These are phyloP conservation scores for Aspergillus alliaceus DNA, from an alignment of 2,329 filamentous ascomycete species.

Conservation along the genomic window DNA sequence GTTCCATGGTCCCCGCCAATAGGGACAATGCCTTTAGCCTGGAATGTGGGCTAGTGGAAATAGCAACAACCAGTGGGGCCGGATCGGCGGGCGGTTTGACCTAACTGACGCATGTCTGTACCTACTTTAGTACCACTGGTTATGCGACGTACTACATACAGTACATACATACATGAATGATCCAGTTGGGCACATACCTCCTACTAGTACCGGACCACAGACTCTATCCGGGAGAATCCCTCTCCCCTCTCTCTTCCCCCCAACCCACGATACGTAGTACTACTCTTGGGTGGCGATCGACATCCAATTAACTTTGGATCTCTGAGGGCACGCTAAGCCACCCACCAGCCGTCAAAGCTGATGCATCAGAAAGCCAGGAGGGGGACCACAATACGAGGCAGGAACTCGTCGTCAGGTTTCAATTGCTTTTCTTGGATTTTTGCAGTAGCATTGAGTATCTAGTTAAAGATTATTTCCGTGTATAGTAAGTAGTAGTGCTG, in stretches of 20 bases:
- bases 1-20: too few relatives aligned
- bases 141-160: background rate
- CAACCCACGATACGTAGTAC: too few relatives aligned
- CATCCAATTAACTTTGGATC: slow-evolving; percentile 1
- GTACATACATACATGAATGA: background rate
- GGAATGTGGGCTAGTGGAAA: slow-evolving; percentile 13
- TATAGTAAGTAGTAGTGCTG: slow-evolving; percentile 5
- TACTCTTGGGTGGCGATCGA: background rate
- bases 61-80: slow-evolving; percentile 3
- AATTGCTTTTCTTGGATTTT: slow-evolving; percentile 4
- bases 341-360: background rate
- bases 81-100: slow-evolving; percentile 10
- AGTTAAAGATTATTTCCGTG: slow-evolving; percentile 12
- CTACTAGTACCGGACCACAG: too few relatives aligned
- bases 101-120: slow-evolving; percentile 12
- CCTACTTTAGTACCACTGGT: slow-evolving; percentile 9
- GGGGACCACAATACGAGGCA: background rate
- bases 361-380: slow-evolving; percentile 1
- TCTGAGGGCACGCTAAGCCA: background rate
- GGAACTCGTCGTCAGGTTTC: background rate
- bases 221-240: too few relatives aligned
- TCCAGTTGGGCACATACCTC: background rate
- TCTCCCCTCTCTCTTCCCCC: too few relatives aligned
- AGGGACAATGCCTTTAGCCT: slow-evolving; percentile 11
- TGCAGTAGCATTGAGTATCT: slow-evolving; percentile 11